Percentiles rank a stretch among this genome's conserved stretches.
These are phyloP conservation scores for Didymella segeticola DNA, from an alignment of 2,329 filamentous ascomycete genomes.

Conservation along the genomic window DNA sequence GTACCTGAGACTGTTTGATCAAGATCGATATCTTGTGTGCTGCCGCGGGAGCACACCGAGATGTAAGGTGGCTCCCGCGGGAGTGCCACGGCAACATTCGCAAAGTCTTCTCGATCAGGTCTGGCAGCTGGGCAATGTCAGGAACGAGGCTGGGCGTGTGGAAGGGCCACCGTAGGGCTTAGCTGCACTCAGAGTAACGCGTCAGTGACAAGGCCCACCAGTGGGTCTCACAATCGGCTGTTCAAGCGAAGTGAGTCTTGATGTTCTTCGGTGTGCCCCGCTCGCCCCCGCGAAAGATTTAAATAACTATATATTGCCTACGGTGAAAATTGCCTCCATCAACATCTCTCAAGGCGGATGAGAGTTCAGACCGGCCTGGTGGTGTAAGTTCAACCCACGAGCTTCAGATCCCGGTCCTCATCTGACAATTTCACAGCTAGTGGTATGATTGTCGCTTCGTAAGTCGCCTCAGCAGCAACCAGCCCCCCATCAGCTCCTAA, in stretches of 20 bases:
- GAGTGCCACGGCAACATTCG: conserved; percentile 15
- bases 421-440: conserved; percentile 5
- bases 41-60: conserved; percentile 9
- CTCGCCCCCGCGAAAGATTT: background rate
- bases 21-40: background rate
- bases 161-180: conserved; percentile 7
- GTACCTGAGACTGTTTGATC: background rate
- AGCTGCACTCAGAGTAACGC: no score
- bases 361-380: background rate
- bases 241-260: no score
- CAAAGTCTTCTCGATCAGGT: conserved; percentile 21
- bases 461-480: no score
- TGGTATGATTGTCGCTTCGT: conserved; percentile 46
- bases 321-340: background rate
- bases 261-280: no score
- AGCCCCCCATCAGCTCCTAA: no score
- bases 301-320: background rate
- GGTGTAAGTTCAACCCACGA: background rate
- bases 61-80: conserved; percentile 10
- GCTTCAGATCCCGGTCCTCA: background rate
- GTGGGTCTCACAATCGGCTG: no score
- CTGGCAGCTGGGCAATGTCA: conserved; percentile 18
- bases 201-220: background rate
- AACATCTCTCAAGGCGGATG: conserved; percentile 2
- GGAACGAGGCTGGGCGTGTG: conserved; percentile 14